Percentiles rank a stretch among this genome's conserved stretches.
Evolutionary conservation across 129 eudicot genomes (phyloP).

Genomic region (Artemisia tridentata): DNA sequence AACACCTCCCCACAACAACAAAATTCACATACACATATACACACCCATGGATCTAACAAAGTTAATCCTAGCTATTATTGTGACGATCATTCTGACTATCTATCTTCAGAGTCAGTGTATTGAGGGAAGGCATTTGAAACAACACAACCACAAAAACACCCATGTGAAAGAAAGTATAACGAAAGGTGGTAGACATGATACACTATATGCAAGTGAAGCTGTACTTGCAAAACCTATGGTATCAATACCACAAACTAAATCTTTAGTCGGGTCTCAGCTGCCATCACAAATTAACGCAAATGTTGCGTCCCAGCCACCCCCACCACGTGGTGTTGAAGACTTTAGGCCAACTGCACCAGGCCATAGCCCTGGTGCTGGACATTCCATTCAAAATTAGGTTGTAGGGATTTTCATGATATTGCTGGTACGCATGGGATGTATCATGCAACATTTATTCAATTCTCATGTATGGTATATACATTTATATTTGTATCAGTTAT

Average conservation of each 20-base stretch:
- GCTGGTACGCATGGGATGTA: conserved; percentile 5
- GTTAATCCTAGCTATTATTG: conserved; percentile 26
- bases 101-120: conserved; percentile 38
- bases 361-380: conserved; percentile 78
- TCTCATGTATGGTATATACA: too few species aligned
- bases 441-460: too few species aligned
- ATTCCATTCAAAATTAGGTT: conserved; percentile 44
- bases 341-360: conserved; percentile 71
- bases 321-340: conserved; percentile 46
- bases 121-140: conserved; percentile 48
- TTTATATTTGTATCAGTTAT: too few species aligned
- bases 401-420: conserved; percentile 2
- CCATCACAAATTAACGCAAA: neutral
- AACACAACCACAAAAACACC: conserved; percentile 13
- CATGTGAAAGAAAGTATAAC: conserved; percentile 12
- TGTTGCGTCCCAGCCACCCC: conserved; percentile 23
- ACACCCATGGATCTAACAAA: conserved; percentile 43
- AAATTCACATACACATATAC: neutral
- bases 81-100: conserved; percentile 34
- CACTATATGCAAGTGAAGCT: conserved; percentile 30
- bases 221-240: conserved; percentile 22
- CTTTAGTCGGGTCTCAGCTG: conserved; percentile 18
- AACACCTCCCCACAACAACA: conserved; percentile 16
- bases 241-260: conserved; percentile 36
- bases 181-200: conserved; percentile 7